Base-by-base conservation (phyloP, 2,329 filamentous ascomycete species). In the Penicillium hesseltinei region DNA sequence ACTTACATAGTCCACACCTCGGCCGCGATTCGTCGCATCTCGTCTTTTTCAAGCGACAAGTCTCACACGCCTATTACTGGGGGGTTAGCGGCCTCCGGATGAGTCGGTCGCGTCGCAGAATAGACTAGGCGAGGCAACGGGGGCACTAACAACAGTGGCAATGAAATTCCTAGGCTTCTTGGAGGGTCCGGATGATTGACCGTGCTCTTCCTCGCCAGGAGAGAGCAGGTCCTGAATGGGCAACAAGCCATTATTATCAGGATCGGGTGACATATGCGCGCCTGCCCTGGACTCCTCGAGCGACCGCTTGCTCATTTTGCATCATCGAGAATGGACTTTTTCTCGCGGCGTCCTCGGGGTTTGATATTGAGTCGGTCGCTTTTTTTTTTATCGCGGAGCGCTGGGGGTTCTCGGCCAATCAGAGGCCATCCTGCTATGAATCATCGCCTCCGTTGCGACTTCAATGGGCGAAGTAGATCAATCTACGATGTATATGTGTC, bases 21-120 rank as follows among this genome's bases (percentile, higher is more conserved):
- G 81, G 81, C 33, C 78, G 72, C 57, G 81, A 81, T 67, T 83
- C 81, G 59, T 84, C 81, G 66, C 81, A 84, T 71, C 80, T 69
- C 19, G 80, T 82, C 70, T 83, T 83, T 64, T 81, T 81, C 48
- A 78, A 69, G 27, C 81, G 75, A 64, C 81, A 84, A 17, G 75
- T 77, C 63, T 84, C 81, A 63, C 81, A 84, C 2, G 81, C 81
- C 80, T 79, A 60, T 59, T 47, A 51, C n/a, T 11, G 25, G 38
- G 38, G 38, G 25, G 21, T 45, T 27, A 56, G 45, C 45, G 33
- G 42, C 8, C 9, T 23, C 27, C 23, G 19, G 15, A 11, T 11
- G 43, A 5, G 4, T 29, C 25, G 50, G 45, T 42, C 27, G 54
- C 27, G 15, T 17, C 21, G 8, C 2, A 19, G 2, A 46, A 27